Evolutionary conservation across 306 rosid genomes (phyloP).

Genomic region (Quercus mongolica): DNA sequence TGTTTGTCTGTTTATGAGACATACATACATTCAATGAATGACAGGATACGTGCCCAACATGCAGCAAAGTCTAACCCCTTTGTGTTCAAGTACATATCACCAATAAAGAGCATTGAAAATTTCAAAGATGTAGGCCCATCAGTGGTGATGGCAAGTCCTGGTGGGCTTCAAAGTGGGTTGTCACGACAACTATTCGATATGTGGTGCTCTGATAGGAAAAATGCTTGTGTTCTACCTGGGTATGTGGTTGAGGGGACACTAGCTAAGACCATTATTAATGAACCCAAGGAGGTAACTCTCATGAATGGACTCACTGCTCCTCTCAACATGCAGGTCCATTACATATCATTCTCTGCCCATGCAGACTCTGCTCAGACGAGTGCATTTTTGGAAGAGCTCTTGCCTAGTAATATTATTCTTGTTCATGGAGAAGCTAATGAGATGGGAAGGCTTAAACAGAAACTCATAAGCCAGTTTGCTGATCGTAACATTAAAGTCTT

Average conservation of each 20-base stretch:
- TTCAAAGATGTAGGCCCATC: conserved; percentile 88
- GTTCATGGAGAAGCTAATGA: conserved; percentile 97
- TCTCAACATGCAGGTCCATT: conserved; percentile 93
- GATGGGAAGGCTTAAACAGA: conserved; percentile 97
- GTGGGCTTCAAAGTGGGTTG: conserved; percentile 88
- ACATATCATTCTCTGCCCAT: conserved; percentile 94
- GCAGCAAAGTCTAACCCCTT: conserved; percentile 97
- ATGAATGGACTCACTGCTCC: conserved; percentile 87
- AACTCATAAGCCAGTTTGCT: conserved; percentile 69
- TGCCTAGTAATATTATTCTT: conserved; percentile 89
- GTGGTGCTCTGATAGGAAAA: conserved; percentile 95
- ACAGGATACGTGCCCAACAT: conserved; percentile 65
- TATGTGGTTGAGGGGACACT: conserved; percentile 92
- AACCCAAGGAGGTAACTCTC: conserved; percentile 92
- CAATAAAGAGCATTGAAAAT: conserved; percentile 76
- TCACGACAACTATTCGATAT: conserved; percentile 81
- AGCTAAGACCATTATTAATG: conserved; percentile 83
- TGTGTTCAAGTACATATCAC: conserved; percentile 71
- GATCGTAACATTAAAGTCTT: conserved; percentile 82
- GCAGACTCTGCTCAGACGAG: conserved; percentile 94
- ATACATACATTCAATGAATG: conserved; percentile 94
- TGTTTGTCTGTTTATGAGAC: conserved; percentile 94
- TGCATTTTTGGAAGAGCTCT: conserved; percentile 88
- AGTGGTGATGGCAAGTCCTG: conserved; percentile 98
- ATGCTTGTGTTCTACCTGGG: conserved; percentile 79